These are phyloP conservation scores for Pestalotiopsis fici DNA, from an alignment of 2,329 filamentous ascomycete species.

Conservation along the genomic window DNA sequence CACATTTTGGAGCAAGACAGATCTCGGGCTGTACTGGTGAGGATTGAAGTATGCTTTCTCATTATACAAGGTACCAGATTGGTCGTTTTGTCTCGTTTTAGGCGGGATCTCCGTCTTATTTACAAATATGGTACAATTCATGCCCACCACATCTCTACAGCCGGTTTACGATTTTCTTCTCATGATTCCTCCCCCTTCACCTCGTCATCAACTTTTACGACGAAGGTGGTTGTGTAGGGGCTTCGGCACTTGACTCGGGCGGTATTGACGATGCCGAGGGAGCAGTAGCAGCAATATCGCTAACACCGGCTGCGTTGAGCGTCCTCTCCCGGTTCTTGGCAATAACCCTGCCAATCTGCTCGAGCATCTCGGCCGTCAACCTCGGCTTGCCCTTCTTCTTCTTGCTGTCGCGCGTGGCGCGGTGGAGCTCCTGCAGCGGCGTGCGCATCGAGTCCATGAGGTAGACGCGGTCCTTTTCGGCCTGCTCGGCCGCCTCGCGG, in stretches of 20 bases:
- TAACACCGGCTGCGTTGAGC: slow-evolving; percentile 38
- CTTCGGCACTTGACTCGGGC: not conserved
- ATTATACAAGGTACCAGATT: not conserved
- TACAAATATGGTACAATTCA: slow-evolving; percentile 11
- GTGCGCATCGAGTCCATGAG: slow-evolving; percentile 44
- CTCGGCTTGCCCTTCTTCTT: slow-evolving; percentile 55
- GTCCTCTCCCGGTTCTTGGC: slow-evolving; percentile 50
- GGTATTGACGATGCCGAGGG: not conserved
- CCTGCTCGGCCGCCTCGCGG: slow-evolving; percentile 61
- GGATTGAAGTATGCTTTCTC: not conserved
- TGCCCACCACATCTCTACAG: not conserved
- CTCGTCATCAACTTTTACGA: not conserved
- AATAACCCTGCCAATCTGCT: slow-evolving; percentile 63
- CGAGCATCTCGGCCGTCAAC: slow-evolving; percentile 60
- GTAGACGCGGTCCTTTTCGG: slow-evolving; percentile 41
- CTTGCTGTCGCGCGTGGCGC: slow-evolving; percentile 51
- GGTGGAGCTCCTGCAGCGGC: slow-evolving; percentile 61
- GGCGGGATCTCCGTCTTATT: slow-evolving; percentile 1
- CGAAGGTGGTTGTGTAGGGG: not conserved
- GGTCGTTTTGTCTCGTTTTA: not conserved
- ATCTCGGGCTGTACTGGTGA: not conserved
- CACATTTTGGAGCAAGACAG: not conserved
- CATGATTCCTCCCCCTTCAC: not conserved
- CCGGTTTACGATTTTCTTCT: not conserved
- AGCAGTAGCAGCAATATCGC: slow-evolving; percentile 23